phyloP scores from a whole-genome alignment of 2,329 filamentous ascomycete genomes.

The Pseudogymnoascus sp. region DNA sequence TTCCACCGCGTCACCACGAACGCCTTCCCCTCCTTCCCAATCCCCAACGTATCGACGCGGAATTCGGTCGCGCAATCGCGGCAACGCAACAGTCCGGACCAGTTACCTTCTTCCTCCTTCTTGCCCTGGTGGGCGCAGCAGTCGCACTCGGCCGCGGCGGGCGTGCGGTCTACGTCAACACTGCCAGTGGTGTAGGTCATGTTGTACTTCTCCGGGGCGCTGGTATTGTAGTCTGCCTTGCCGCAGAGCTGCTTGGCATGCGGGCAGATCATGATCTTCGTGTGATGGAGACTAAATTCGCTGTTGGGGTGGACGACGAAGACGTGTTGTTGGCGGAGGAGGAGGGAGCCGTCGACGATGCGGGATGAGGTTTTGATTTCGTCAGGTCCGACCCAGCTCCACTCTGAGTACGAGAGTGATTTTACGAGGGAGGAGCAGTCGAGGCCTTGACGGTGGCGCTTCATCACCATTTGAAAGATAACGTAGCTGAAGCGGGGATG shows the following conservation, averaged over 20 bases:
- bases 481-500: slow-evolving; percentile 13
- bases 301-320: background rate
- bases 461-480: slow-evolving; percentile 16
- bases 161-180: background rate
- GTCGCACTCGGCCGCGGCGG: background rate
- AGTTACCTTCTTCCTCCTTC: background rate
- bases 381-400: slow-evolving; percentile 46
- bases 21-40: background rate
- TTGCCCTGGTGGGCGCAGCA: background rate
- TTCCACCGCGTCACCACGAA: background rate
- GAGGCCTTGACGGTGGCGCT: slow-evolving; percentile 12
- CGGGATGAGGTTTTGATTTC: slow-evolving; percentile 47
- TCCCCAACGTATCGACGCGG: background rate
- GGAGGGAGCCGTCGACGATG: background rate
- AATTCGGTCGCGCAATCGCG: background rate
- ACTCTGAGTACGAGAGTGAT: slow-evolving; percentile 35
- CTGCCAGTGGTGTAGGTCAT: background rate
- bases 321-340: background rate
- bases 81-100: background rate
- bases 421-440: slow-evolving; percentile 10
- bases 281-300: rapidly evolving
- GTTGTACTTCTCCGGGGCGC: background rate
- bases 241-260: background rate
- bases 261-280: background rate
- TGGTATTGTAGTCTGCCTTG: background rate